phyloP scores from a whole-genome alignment of 106 monocot genomes.

The Phalaenopsis aphrodite region DNA sequence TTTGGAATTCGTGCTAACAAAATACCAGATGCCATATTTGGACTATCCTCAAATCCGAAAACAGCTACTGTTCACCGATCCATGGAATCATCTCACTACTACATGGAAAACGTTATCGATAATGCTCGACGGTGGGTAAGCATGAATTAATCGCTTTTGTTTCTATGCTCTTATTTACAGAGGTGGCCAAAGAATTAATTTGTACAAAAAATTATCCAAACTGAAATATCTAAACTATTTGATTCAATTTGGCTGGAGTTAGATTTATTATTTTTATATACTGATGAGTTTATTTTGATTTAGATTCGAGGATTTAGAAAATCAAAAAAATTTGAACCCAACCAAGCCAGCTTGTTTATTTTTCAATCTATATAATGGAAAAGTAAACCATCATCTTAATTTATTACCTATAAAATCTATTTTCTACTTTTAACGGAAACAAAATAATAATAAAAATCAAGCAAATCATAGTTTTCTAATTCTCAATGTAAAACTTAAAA shows the following conservation, averaged over 20 bases:
- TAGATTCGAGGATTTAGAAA: neutral
- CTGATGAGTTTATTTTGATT: neutral
- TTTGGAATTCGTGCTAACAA: conserved; percentile 35
- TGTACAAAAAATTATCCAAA: neutral
- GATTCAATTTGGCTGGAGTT: neutral
- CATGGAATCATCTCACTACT: conserved; percentile 94
- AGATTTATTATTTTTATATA: neutral
- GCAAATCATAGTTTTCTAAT: too few species aligned
- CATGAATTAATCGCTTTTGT: conserved; percentile 6
- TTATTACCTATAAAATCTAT: too few species aligned
- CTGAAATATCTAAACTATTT: neutral
- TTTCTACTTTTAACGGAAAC: too few species aligned
- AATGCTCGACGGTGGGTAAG: conserved; percentile 93
- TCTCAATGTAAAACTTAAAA: too few species aligned
- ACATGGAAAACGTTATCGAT: conserved; percentile 57
- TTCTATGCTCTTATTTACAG: neutral
- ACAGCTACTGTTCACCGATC: conserved; percentile 51
- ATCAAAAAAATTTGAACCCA: neutral
- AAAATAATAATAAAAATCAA: too few species aligned
- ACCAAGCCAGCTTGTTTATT: neutral
- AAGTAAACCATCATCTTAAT: too few species aligned
- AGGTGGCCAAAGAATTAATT: neutral
- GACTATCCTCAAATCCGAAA: conserved; percentile 18
- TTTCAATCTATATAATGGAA: too few species aligned
- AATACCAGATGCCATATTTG: conserved; percentile 63